These are phyloP conservation scores for Pseudoperonospora humuli DNA, from an alignment of 352 stramenopile species.

Conservation along the genomic window DNA sequence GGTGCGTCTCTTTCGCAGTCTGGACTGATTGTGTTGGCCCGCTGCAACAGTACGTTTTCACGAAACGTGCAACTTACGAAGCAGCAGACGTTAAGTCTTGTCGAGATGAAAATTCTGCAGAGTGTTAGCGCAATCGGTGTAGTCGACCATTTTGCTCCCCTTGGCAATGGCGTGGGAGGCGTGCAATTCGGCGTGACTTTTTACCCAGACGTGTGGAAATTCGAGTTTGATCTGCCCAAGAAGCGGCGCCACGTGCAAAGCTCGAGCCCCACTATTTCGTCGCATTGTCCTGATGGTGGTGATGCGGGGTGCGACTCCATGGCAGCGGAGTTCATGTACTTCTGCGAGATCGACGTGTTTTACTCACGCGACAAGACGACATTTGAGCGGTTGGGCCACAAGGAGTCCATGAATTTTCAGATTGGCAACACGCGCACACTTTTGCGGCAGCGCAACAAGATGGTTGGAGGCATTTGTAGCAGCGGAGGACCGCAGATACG, in stretches of 20 bases:
- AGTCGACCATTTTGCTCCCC: slow-evolving; percentile 48
- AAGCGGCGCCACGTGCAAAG: slow-evolving; percentile 68
- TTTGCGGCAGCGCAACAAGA: slow-evolving; percentile 76
- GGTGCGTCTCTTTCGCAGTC: slow-evolving; percentile 21
- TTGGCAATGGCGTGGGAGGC: slow-evolving; percentile 21
- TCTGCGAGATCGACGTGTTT: slow-evolving; percentile 84
- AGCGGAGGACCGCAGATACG: slow-evolving; percentile 26
- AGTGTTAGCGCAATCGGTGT: slow-evolving; percentile 54
- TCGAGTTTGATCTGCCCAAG: slow-evolving; percentile 84
- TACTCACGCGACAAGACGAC: slow-evolving; percentile 46
- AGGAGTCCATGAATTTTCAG: slow-evolving; percentile 76
- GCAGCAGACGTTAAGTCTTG: slow-evolving; percentile 36
- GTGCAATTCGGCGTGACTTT: slow-evolving; percentile 80
- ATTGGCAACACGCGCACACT: slow-evolving; percentile 82
- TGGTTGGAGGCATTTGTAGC: slow-evolving; percentile 35
- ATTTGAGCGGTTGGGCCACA: slow-evolving; percentile 58
- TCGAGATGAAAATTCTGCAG: slow-evolving; percentile 69
- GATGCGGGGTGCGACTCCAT: slow-evolving; percentile 29
- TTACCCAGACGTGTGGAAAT: slow-evolving; percentile 86
- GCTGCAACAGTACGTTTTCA: slow-evolving; percentile 82
- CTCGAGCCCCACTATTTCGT: slow-evolving; percentile 15
- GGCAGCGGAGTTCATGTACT: slow-evolving; percentile 70
- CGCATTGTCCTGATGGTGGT: slow-evolving; percentile 9
- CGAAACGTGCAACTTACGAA: slow-evolving; percentile 44
- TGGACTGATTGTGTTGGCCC: slow-evolving; percentile 52